Percentiles rank a stretch among this genome's conserved stretches.
phyloP scores from a whole-genome alignment of 805 yeast species.

The Wickerhamomyces pijperi region DNA sequence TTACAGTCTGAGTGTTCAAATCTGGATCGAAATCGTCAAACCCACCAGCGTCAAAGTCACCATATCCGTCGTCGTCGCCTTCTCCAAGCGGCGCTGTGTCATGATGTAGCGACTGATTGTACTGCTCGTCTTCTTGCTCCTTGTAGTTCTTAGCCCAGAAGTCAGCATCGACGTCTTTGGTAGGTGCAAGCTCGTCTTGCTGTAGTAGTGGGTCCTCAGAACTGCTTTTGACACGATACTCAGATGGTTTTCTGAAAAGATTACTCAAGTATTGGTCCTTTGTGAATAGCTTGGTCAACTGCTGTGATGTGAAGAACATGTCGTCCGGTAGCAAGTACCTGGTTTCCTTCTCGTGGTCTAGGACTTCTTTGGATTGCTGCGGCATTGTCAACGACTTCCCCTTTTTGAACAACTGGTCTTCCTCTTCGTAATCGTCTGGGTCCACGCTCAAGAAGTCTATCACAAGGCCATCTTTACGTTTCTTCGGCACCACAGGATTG shows the following conservation, averaged over 20 bases:
- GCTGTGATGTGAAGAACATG: conserved; percentile 56
- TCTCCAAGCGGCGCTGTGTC: conserved; percentile 6
- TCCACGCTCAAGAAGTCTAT: conserved; percentile 31
- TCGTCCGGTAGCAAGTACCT: conserved; percentile 61
- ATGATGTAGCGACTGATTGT: conserved; percentile 6
- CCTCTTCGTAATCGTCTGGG: conserved; percentile 23
- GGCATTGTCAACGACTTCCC: conserved; percentile 25
- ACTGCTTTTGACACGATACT: conserved; percentile 2
- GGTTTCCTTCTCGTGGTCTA: conserved; percentile 13
- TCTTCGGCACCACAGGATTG: conserved; percentile 10
- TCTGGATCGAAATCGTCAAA: conserved; percentile 11
- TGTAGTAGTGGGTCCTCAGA: conserved; percentile 13
- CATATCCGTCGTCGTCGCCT: conserved; percentile 19
- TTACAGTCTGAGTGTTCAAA: conserved; percentile 4
- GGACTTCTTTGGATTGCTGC: conserved; percentile 30
- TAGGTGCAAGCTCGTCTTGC: conserved; percentile 4
- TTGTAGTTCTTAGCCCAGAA: conserved; percentile 64
- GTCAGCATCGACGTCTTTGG: conserved; percentile 44
- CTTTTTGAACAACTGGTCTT: conserved; percentile 28
- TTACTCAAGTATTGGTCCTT: conserved; percentile 46
- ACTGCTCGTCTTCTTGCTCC: conserved; percentile 25
- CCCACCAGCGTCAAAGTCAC: conserved; percentile 21
- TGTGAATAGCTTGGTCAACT: conserved; percentile 54
- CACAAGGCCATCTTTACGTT: conserved; percentile 24
- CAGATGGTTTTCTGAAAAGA: conserved; percentile 15